These are phyloP conservation scores for Ophiostoma piceae DNA, from an alignment of 2,329 filamentous ascomycete species.

Conservation along the genomic window DNA sequence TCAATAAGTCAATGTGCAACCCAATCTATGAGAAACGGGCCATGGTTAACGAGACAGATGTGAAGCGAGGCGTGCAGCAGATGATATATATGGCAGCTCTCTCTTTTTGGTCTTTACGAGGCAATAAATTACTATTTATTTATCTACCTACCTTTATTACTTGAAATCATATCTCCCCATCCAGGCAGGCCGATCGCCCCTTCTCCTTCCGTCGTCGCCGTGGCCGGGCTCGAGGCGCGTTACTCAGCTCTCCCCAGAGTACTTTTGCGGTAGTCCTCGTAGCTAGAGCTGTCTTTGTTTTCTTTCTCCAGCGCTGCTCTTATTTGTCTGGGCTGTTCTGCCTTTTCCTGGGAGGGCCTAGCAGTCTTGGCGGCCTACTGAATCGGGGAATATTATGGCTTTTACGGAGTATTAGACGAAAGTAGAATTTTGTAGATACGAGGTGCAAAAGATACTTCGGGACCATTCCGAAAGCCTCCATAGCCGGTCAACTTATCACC, in stretches of 20 bases:
- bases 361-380: not conserved
- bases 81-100: not conserved
- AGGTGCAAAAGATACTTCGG: not conserved
- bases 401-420: not conserved
- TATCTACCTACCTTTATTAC: not conserved
- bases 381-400: slow-evolving; percentile 1
- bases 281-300: not conserved
- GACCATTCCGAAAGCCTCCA: not conserved
- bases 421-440: not conserved
- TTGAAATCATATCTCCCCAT: not conserved
- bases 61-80: not conserved
- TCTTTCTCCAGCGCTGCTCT: not conserved
- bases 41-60: not conserved
- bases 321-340: not conserved
- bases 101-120: not conserved
- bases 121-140: not conserved
- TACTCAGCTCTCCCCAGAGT: slow-evolving; percentile 9
- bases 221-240: not conserved
- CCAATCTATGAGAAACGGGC: slow-evolving; percentile 4
- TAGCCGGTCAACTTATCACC: not conserved
- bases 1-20: not conserved
- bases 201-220: not conserved
- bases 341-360: not conserved
- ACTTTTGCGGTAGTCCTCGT: not conserved
- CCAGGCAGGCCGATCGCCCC: not conserved